These are phyloP conservation scores for Aspergillus pseudoglaucus DNA, from an alignment of 2,329 filamentous ascomycete species.

Conservation along the genomic window DNA sequence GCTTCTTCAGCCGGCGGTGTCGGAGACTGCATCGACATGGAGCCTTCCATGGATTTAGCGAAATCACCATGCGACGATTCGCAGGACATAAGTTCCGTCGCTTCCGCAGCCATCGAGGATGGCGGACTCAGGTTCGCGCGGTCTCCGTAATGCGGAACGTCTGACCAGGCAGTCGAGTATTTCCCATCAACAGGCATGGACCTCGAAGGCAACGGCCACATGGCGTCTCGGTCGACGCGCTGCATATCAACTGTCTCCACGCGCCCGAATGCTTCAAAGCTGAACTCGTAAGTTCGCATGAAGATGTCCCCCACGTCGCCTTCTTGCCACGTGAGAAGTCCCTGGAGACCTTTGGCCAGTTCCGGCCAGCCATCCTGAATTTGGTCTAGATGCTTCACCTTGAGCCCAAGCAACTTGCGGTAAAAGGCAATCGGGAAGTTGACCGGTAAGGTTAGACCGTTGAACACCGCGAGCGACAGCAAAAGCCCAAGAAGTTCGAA, in stretches of 20 bases:
- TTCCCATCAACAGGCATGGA: constrained; percentile 4
- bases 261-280: constrained; percentile 53
- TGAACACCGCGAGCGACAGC: constrained; percentile 86
- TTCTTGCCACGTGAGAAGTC: constrained; percentile 71
- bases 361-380: constrained; percentile 85
- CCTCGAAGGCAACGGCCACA: constrained; percentile 24
- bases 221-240: constrained; percentile 29
- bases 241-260: constrained; percentile 52
- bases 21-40: constrained; percentile 18
- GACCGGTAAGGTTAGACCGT: constrained; percentile 82
- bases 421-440: constrained; percentile 85
- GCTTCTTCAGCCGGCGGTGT: constrained; percentile 45
- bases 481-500: constrained; percentile 83
- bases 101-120: constrained; percentile 16
- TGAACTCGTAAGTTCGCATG: constrained; percentile 80
- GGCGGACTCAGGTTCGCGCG: constrained; percentile 13
- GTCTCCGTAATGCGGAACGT: constrained; percentile 16
- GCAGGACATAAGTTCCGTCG: constrained; percentile 4
- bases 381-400: constrained; percentile 64
- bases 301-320: constrained; percentile 77
- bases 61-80: constrained; percentile 10
- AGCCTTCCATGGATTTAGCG: constrained; percentile 18
- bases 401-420: constrained; percentile 64
- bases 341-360: constrained; percentile 65
- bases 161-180: constrained; percentile 16